Base-by-base conservation (phyloP, 164 flowering plant genomes). In the Macadamia integrifolia region DNA sequence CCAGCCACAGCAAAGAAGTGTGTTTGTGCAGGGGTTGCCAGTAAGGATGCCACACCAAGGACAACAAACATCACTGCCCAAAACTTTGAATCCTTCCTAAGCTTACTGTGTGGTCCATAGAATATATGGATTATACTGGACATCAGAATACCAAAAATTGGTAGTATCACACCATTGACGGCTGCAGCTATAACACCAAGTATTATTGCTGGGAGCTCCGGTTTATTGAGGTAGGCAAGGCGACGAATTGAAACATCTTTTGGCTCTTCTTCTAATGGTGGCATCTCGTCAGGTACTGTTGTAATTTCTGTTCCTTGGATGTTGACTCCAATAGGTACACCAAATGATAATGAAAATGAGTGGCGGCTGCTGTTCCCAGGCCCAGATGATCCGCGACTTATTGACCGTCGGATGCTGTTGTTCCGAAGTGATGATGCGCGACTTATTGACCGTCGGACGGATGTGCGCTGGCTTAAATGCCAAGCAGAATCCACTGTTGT, bases 1-100 rank as follows among this genome's bases (percentile, higher is more conserved):
- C 91, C 88, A 18, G 91, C 91, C 40, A 87, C 69, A 4, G 84
- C 65, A 59, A 87, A 87, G 32, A 85, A 74, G 61, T 82, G 82
- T 12, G 77, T 29, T 28, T 69, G 70, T 1, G 77, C 59, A 13
- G 87, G 87, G 61, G 32, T 52, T 1, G 69, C 75, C 17, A 85
- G 0, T 0, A 85, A 60, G 0, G 86, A 69, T 10, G 67, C 84
- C 1, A 63, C 9, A 1, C 87, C 91, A 35, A 87, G 80, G 55
- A 69, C 69, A 60, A 82, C 46, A 65, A 80, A 83, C 56, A 85
- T 82, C 1, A 81, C 9, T 15, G 91, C 82, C 88, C 88, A 87
- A 48, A 84, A 85, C 6, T 60, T 72, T 0, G 89, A 73, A 57
- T 87, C 86, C 72, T 79, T 68, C 46, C 74, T 75, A 40, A 87